Conservation (phyloP, 306 rosid species). For the Vigna trinervia region DNA sequence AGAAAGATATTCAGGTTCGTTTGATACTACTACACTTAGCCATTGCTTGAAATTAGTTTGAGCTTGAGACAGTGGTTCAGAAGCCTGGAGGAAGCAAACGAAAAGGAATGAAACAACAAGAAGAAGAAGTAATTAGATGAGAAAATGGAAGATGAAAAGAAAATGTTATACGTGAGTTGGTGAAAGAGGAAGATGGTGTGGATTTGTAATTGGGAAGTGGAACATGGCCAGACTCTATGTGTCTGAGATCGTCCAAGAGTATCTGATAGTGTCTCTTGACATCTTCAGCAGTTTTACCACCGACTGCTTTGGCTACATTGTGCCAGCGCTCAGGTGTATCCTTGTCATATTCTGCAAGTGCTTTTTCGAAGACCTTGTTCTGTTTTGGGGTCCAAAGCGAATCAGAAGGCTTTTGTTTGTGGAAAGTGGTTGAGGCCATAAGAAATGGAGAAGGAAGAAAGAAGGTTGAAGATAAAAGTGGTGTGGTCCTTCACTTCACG, state of each 20-base stretch:
- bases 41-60: constrained; percentile 24
- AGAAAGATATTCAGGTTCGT: background rate
- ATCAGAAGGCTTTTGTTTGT: constrained; percentile 48
- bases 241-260: constrained; percentile 62
- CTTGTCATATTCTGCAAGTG: constrained; percentile 66
- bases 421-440: constrained; percentile 62
- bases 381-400: background rate
- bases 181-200: background rate
- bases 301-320: constrained; percentile 60
- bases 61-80: constrained; percentile 39
- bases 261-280: constrained; percentile 60
- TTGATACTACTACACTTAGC: background rate
- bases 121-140: background rate
- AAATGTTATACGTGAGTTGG: too few species aligned
- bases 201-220: constrained; percentile 61
- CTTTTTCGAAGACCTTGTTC: constrained; percentile 49
- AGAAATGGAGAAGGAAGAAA: background rate
- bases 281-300: constrained; percentile 54
- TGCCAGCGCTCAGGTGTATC: constrained; percentile 65
- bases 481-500: constrained; percentile 32
- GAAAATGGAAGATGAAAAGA: too few species aligned
- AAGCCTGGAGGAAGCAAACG: constrained; percentile 39
- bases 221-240: constrained; percentile 56
- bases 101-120: background rate
- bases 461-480: constrained; percentile 38